Base-by-base conservation (phyloP, 1,284 basidiomycete genomes). In the Gymnopus androsaceus region DNA sequence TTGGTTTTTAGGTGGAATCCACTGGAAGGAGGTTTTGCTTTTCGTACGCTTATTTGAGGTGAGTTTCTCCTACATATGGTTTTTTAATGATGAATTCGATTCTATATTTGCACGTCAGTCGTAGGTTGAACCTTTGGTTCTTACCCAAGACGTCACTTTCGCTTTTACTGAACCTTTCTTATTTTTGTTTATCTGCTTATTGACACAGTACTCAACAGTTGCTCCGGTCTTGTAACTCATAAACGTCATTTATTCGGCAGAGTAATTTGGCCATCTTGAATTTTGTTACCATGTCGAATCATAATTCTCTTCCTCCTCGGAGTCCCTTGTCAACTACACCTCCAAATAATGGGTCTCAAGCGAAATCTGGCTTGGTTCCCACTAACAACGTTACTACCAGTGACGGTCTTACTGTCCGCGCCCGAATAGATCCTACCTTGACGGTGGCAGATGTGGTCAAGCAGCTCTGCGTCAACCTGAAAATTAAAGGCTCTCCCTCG, bases 311-410 rank as follows among this genome's bases (percentile, higher is more conserved):
- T 65, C 66, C 45, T 58, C 67, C 61, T 38, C 58, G 55, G 23
- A 62, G 38, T 54, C 36, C 59, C 33, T 49, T 59, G 55, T 59
- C 66, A 12, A 47, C 66, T n/a, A 59, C 71, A 12, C 62, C 70
- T 37, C 59, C 74, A 44, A 65, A 73, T 45, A 83, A 81, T 31
- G 79, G 77, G 46, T 57, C 72, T 7, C 69, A 66, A 37, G 72
- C 73, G 59, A 75, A 72, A 59, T 66, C 70, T 17, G 65, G 56
- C 9, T 76, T 91, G 25, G 81, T 91, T 2, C 90, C 90, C 11
- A 92, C 90, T 6, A 92, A 92, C 70, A 88, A 79, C 56, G 89
- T 92, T 50, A 85, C 87, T 3, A 90, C 87, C 12, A 82, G 79
- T 57, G 85, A 89, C 25, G 88, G 87, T 31, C 63, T 80, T 31